These are phyloP conservation scores for Melanomma pulvis-pyrius DNA, from an alignment of 495 filamentous ascomycete species.

Conservation along the genomic window DNA sequence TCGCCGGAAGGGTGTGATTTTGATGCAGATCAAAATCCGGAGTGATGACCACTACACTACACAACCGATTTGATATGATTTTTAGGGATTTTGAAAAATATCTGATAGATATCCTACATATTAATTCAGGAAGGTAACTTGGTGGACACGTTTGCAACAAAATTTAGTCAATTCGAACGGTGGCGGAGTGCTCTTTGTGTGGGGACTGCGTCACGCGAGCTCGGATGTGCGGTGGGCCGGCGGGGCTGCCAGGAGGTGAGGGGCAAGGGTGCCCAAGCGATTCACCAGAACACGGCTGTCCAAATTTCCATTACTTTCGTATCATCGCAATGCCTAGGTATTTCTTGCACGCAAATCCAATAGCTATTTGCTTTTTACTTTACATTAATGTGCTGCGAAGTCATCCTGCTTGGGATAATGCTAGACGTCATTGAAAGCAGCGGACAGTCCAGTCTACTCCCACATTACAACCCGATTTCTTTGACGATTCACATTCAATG, in stretches of 20 bases:
- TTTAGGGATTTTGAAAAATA: background rate
- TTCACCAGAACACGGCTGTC: no score
- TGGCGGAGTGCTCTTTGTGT: background rate
- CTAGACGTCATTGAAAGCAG: no score
- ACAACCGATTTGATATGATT: slow-evolving; percentile 10
- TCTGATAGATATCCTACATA: background rate
- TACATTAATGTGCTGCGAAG: no score
- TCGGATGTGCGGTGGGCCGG: background rate
- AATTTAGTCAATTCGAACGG: background rate
- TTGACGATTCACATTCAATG: no score
- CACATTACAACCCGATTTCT: no score
- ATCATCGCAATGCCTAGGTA: no score
- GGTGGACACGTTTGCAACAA: no score
- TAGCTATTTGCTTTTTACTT: no score
- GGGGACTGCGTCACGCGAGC: background rate
- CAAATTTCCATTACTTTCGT: no score
- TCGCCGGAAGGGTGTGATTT: slow-evolving; percentile 23
- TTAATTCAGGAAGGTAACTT: no score
- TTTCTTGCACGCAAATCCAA: no score
- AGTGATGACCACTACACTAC: slow-evolving; percentile 37
- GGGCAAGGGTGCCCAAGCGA: background rate
- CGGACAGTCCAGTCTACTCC: background rate
- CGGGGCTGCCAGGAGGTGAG: background rate
- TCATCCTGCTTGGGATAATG: no score
- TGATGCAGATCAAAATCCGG: slow-evolving; percentile 32